Evolutionary conservation across 306 rosid genomes (phyloP), one percentile per base, ranked within the genome.

Genomic region (Sechiopsis laciniata): DNA sequence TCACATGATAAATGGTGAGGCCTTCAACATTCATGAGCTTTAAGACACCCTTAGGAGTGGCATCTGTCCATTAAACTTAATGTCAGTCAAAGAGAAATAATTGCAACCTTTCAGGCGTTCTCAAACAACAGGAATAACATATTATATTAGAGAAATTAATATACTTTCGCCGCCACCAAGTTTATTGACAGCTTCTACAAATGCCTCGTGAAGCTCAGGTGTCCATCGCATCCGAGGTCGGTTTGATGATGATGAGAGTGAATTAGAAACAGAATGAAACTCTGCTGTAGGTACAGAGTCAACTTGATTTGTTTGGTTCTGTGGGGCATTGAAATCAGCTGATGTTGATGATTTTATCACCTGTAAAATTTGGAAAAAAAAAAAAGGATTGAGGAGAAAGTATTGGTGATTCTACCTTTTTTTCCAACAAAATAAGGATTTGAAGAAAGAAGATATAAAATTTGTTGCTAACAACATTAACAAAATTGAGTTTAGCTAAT

Each of bases 221-320:
- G 96, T 89, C 99, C 99, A 94, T 40, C 99, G 96, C 97, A 94
- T 94, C 82, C 99, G 84, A 37, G 91, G 72, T 83, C 92, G 91
- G 32, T 83, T 68, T 75, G 95, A 77, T 14, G 91, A 65, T 63
- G 81, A 35, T 10, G 89, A 68, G 46, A 55, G 77, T 4, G 96
- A 77, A 22, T 72, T 89, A 73, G 84, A 72, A 62, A 62, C 67
- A 46, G 81, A 60, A 20, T 42, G 75, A 62, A 79, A 75, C 75
- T 93, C 96, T 74, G 40, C 81, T 71, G 82, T 75, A 70, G 80
- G 78, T 62, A 73, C 14, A 73, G 76, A 37, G 48, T 75, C 78
- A 52, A 75, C 59, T 57, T 62, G 72, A 75, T 19, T 75, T 4
- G 40, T 76, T 79, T 80, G 84, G 55, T 70, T 75, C 55, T 77